These are phyloP conservation scores for Xylaria sp. DNA, from an alignment of 2,329 filamentous ascomycete species.

Conservation along the genomic window DNA sequence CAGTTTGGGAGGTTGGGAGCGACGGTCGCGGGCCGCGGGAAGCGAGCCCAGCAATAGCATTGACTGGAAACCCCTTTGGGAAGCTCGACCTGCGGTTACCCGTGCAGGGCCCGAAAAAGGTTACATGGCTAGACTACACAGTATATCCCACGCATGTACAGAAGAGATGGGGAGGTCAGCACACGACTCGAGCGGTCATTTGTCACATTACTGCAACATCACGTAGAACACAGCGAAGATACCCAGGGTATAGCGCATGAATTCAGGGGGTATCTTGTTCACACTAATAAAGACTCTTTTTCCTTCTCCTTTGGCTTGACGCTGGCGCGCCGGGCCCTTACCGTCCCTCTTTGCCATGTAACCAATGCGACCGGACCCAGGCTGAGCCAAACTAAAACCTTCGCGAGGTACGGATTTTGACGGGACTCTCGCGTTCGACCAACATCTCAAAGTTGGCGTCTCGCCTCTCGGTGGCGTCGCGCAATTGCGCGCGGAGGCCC, in stretches of 20 bases:
- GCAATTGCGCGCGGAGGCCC: constrained; percentile 71
- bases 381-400: constrained; percentile 16
- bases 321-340: not conserved
- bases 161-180: not conserved
- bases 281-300: constrained; percentile 23
- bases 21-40: constrained; percentile 73
- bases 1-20: constrained; percentile 77
- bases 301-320: not conserved
- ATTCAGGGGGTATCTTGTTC: constrained; percentile 35
- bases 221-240: constrained; percentile 37
- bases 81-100: not conserved
- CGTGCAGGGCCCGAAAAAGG: constrained; percentile 6
- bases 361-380: constrained; percentile 27
- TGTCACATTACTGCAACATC: constrained; percentile 23
- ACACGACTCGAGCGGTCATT: constrained; percentile 12
- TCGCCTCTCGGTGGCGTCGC: constrained; percentile 68
- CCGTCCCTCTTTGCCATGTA: constrained; percentile 1
- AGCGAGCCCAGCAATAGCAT: constrained; percentile 58
- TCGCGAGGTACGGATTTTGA: constrained; percentile 52
- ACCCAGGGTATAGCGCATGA: constrained; percentile 36
- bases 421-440: constrained; percentile 70
- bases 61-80: constrained; percentile 2
- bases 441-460: constrained; percentile 81
- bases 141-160: constrained; percentile 18
- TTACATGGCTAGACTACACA: constrained; percentile 6